Evolutionary conservation across 768 basidiomycete species (phyloP), one percentile per base, ranked within the genome.

Genomic region (Rhodotorula sphaerocarpa): DNA sequence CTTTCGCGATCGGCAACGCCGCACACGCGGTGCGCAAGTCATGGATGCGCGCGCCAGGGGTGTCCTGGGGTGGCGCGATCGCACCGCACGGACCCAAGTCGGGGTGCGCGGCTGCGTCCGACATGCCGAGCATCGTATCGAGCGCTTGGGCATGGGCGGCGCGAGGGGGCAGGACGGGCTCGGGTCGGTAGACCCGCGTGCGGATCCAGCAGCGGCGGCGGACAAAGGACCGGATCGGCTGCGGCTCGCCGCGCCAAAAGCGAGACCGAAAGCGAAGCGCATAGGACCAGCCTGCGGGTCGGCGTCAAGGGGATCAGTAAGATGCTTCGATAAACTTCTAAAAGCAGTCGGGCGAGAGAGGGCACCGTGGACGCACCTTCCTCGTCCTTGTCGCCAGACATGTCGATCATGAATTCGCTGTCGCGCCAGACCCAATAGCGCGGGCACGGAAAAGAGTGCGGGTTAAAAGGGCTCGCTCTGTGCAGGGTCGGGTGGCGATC

Each of bases 381-480:
- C 15, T 68, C 67, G 47, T 68, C 67, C n/a, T 48, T 45, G 56
- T 68, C 67, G 23, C 59, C 61, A 18, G 47, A 41, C 59, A 63
- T 64, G 47, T 68, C 67, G 11, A 68, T 59, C 59, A 68, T 61
- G 48, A 63, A 68, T 12, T 63, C 58, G 10, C 34, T 39, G 44
- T 68, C 55, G 11, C 55, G 54, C 67, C 67, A 68, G 3, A 36
- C 39, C 67, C 67, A 68, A 39, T 61, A 63, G 0, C 62, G 67
- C n/a, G 55, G 58, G 21, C 59, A 60, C 0, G 67, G 67, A 36
- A 54, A 61, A 42, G 60, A 55, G 27, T 50, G 50, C 2, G 59
- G 62, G 11, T 51, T 64, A 52, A 54, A 68, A 3, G 67, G 55
- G 16, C 31, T 44, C 14, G 50, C n/a, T 5, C 55, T 52, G 62